Percentiles rank a stretch among this genome's conserved stretches.
Evolutionary conservation across 768 basidiomycete species (phyloP).

Genomic region (Trametes cinnabarina): DNA sequence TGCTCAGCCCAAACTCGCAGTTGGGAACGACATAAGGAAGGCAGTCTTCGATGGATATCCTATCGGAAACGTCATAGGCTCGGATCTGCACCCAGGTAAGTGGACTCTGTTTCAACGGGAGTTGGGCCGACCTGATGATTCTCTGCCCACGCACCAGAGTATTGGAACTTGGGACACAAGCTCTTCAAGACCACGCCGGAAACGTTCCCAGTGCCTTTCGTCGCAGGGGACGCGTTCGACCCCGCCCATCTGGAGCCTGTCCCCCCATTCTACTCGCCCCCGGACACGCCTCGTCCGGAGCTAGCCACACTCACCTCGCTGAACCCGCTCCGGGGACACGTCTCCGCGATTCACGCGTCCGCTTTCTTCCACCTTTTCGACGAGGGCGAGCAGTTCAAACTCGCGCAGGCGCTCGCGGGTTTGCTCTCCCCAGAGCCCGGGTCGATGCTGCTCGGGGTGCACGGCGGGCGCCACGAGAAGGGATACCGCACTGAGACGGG

Average conservation of each 20-base stretch:
- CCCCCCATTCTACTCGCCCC: conserved; percentile 20
- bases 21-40: conserved; percentile 40
- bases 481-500: conserved; percentile 16
- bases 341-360: conserved; percentile 48
- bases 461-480: conserved; percentile 33
- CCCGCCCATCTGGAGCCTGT: conserved; percentile 37
- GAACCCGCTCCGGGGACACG: conserved; percentile 43
- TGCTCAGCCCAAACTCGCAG: conserved; percentile 19
- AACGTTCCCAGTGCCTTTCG: conserved; percentile 52
- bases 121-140: neutral
- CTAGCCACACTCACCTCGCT: conserved; percentile 39
- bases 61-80: conserved; percentile 32
- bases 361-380: conserved; percentile 49
- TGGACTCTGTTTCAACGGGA: no score
- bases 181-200: conserved; percentile 52
- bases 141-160: conserved; percentile 34
- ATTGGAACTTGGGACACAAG: conserved; percentile 59
- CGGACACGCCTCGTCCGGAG: conserved; percentile 18
- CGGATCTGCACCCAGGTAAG: conserved; percentile 38
- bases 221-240: conserved; percentile 54
- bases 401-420: conserved; percentile 41
- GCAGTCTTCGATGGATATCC: conserved; percentile 41
- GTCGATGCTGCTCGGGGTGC: conserved; percentile 44
- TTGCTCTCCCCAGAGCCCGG: conserved; percentile 41
- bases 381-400: conserved; percentile 35